phyloP scores from a whole-genome alignment of 306 rosid species.

The Fragaria iinumae region DNA sequence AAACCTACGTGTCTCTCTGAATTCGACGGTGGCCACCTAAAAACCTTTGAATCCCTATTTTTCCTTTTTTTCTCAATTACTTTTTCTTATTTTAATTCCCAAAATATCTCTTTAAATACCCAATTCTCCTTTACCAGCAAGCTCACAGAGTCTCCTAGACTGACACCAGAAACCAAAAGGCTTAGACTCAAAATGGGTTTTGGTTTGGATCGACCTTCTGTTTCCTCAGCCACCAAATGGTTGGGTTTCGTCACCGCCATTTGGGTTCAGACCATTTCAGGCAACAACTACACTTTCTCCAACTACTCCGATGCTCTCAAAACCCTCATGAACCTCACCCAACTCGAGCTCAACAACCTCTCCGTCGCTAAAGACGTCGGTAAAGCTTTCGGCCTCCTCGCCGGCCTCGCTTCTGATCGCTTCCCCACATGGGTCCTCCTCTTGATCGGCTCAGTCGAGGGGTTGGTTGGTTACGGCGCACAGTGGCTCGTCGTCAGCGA shows the following conservation, averaged over 20 bases:
- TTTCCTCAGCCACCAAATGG: conserved; percentile 62
- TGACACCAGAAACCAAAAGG: not conserved
- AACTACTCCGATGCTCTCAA: conserved; percentile 84
- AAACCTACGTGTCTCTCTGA: not conserved
- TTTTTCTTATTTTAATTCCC: not conserved
- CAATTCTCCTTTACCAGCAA: not conserved
- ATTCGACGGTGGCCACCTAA: not conserved
- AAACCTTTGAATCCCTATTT: not conserved
- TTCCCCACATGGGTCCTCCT: conserved; percentile 75
- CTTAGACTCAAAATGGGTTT: conserved; percentile 35
- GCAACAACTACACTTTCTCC: conserved; percentile 95
- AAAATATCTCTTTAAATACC: conserved; percentile 5
- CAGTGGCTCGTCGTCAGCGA: conserved; percentile 93
- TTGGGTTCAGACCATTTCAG: conserved; percentile 88
- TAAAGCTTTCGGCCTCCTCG: conserved; percentile 79
- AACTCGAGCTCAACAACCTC: conserved; percentile 68
- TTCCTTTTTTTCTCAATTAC: not conserved
- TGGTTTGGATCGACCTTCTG: conserved; percentile 9
- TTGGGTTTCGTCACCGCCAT: conserved; percentile 76
- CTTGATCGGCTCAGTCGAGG: conserved; percentile 73
- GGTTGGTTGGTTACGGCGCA: conserved; percentile 74
- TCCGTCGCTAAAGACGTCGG: conserved; percentile 86
- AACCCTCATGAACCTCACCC: conserved; percentile 78
- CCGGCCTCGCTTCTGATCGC: conserved; percentile 71
- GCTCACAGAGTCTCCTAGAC: not conserved